Conservation (phyloP, 2,329 filamentous ascomycete species). For the Monilinia laxa region DNA sequence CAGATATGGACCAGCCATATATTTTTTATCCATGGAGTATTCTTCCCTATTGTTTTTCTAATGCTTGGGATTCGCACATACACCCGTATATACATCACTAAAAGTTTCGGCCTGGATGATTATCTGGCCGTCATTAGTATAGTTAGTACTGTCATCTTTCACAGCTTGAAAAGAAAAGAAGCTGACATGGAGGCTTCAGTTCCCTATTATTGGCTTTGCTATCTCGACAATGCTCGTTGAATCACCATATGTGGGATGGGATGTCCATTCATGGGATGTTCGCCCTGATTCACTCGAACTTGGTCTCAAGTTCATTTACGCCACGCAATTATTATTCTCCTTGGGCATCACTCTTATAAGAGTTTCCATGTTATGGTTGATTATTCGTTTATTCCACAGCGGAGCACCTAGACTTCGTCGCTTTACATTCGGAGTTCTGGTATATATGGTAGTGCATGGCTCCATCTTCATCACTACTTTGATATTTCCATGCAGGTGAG, state of each 20-base stretch:
- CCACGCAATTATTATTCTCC: background rate
- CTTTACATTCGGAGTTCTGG: background rate
- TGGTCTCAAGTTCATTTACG: background rate
- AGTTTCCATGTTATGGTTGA: conserved; percentile 4
- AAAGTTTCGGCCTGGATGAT: background rate
- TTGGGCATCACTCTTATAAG: background rate
- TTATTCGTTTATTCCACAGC: background rate
- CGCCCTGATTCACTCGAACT: background rate
- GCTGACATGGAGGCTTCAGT: background rate
- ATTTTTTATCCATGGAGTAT: background rate
- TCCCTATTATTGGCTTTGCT: background rate
- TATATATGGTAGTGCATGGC: background rate
- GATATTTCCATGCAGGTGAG: conserved; percentile 7
- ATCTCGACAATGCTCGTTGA: background rate
- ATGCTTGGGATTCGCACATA: background rate
- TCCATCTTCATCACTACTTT: background rate
- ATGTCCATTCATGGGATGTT: conserved; percentile 6
- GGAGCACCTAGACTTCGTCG: background rate
- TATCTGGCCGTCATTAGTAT: conserved; percentile 2
- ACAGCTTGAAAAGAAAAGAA: background rate
- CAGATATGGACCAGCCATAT: background rate
- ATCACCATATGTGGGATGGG: conserved; percentile 5
- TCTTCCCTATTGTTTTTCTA: background rate
- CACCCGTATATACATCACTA: conserved; percentile 1
- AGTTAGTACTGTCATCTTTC: background rate